phyloP scores from a whole-genome alignment of 169 alveolate genomes.

The Plasmodium knowlesi region DNA sequence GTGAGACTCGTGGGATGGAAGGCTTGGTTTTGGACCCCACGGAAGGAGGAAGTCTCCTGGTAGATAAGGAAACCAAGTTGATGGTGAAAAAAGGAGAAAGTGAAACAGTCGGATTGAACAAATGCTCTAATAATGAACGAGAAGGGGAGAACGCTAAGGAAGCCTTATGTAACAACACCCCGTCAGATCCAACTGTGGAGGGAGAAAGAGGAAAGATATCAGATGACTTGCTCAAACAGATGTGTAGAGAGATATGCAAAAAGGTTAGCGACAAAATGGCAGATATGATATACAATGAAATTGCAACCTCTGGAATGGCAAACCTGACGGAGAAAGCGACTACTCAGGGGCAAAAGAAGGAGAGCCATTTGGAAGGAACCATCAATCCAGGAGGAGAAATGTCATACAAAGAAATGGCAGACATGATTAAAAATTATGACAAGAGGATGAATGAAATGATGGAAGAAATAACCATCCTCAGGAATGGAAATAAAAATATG shows the following conservation, averaged over 20 bases:
- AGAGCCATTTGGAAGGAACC: background rate
- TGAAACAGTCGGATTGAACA: background rate
- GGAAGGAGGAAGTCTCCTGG: background rate
- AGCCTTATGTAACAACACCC: background rate
- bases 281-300: slow-evolving; percentile 14
- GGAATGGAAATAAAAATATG: slow-evolving; percentile 8
- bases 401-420: background rate
- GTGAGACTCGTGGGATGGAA: background rate
- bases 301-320: background rate
- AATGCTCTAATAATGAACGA: background rate
- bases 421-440: background rate
- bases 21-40: background rate
- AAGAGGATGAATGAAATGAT: slow-evolving; percentile 39
- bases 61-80: background rate
- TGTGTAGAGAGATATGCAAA: slow-evolving; percentile 14
- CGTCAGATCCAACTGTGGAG: background rate
- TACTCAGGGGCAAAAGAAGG: background rate
- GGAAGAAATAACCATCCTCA: slow-evolving; percentile 30
- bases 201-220: background rate
- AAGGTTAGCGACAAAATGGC: background rate
- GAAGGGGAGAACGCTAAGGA: background rate
- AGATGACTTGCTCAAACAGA: slow-evolving; percentile 7
- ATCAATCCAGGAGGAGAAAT: background rate
- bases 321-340: background rate
- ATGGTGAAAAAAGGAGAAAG: background rate